Evolutionary conservation across 805 yeast genomes (phyloP).

Genomic region (Pichia exigua): DNA sequence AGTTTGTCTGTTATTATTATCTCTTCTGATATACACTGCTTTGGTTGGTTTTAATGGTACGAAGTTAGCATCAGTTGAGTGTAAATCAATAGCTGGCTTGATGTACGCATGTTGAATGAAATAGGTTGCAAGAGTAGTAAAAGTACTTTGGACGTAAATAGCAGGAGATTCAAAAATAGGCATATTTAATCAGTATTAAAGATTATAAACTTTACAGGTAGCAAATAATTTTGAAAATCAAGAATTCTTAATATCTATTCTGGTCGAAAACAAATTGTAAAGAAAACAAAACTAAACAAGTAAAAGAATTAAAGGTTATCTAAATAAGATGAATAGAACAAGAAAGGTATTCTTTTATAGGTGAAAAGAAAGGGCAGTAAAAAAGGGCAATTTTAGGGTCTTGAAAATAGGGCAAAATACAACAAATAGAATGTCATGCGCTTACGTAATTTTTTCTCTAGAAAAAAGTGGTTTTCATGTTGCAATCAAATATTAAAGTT

Average conservation of each 20-base stretch:
- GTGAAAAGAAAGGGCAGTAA: neutral
- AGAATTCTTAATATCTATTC: neutral
- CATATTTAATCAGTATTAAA: constrained; percentile 17
- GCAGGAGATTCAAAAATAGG: constrained; percentile 42
- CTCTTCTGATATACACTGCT: constrained; percentile 42
- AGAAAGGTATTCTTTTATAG: neutral
- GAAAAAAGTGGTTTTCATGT: neutral
- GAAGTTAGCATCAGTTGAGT: constrained; percentile 33
- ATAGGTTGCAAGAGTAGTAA: constrained; percentile 34
- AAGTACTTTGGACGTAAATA: constrained; percentile 35
- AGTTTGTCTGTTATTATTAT: constrained; percentile 37
- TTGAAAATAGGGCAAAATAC: neutral
- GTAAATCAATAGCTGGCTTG: constrained; percentile 32
- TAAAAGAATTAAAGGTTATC: neutral
- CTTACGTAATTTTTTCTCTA: neutral
- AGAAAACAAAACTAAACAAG: neutral
- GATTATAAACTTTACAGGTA: neutral
- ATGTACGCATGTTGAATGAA: constrained; percentile 35
- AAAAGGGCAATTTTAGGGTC: neutral
- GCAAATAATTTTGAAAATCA: neutral
- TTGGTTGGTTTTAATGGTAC: constrained; percentile 35
- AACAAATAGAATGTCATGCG: neutral
- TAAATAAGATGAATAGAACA: neutral
- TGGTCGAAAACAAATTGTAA: neutral
- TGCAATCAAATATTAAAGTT: neutral